Evolutionary conservation across 1,284 basidiomycete genomes (phyloP).

Genomic region (Sporisorium iseilematis-ciliati): DNA sequence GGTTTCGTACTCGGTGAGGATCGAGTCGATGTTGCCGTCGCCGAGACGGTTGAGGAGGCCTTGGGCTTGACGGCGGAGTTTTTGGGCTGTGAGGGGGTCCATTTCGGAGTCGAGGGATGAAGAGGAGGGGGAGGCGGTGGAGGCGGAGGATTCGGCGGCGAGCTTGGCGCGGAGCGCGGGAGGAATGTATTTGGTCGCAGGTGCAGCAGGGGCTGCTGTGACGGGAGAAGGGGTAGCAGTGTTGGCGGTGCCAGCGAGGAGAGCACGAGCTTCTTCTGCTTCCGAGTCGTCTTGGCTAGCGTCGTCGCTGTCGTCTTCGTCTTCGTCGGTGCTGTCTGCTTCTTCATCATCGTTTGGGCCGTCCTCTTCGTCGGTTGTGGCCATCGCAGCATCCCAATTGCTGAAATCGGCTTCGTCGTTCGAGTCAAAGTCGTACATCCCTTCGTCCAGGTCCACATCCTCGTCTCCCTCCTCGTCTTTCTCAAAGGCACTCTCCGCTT

Average conservation of each 20-base stretch:
- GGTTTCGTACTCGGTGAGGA: slow-evolving; percentile 82
- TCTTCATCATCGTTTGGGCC: slow-evolving; percentile 20
- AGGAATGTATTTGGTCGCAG: slow-evolving; percentile 72
- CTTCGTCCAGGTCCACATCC: slow-evolving; percentile 30
- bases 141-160: slow-evolving; percentile 50
- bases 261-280: slow-evolving; percentile 35
- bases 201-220: slow-evolving; percentile 22
- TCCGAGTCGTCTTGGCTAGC: slow-evolving; percentile 29
- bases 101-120: slow-evolving; percentile 50
- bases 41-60: slow-evolving; percentile 87
- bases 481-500: background rate
- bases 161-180: slow-evolving; percentile 72
- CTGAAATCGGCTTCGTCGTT: slow-evolving; percentile 50
- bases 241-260: slow-evolving; percentile 17
- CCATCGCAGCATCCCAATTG: slow-evolving; percentile 56
- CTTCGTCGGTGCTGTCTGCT: slow-evolving; percentile 2
- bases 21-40: slow-evolving; percentile 87
- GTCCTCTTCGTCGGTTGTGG: slow-evolving; percentile 48
- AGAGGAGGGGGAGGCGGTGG: background rate
- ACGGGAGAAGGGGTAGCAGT: background rate
- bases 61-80: slow-evolving; percentile 83
- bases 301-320: slow-evolving; percentile 12
- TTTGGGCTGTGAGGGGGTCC: slow-evolving; percentile 71
- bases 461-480: background rate
- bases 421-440: slow-evolving; percentile 41